Evolutionary conservation across 345 rosid species (phyloP), one percentile per base, ranked within the genome.

Genomic region (Salix suchowensis): DNA sequence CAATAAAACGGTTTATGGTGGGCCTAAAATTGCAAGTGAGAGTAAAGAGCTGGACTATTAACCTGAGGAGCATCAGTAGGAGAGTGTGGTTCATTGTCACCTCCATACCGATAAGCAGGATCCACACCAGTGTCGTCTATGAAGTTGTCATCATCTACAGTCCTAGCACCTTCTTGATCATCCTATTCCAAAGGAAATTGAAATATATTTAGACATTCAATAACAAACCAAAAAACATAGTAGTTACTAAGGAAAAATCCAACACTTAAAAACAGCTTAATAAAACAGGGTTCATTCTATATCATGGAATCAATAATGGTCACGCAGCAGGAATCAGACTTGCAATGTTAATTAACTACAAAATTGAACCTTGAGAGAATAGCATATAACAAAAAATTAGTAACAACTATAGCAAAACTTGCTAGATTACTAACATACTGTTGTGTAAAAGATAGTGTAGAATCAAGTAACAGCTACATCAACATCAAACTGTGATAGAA

Each of bases 51-150:
- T 58, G 2, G 36, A 74, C 76, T 65, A 65, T 68, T 73, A 80
- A 82, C 96, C 96, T 93, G 98, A 85, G 93, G 99, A 84, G 83
- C 90, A 85, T 87, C 87, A 82, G 88, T 78, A 73, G 86, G 94
- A 76, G 94, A 78, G 54, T 79, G 82, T 42, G 83, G 89, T 74
- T 90, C 99, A 77, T 74, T 54, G 72, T 89, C 94, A 68, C 87
- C 86, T 69, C 89, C 91, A 82, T 96, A 93, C 75, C 90, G 87
- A 71, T 88, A 91, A 23, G 88, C 85, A 72, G 98, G 99, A 76
- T 93, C 97, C 48, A 96, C 75, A 77, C 99, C 99, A 77, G 67
- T 89, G 82, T 93, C 98, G 68, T 93, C 99, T 46, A 96, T 96
- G 78, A 96, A 96, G 80, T 93, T 87, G 82, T 93, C 98, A 74